phyloP scores from a whole-genome alignment of 495 filamentous ascomycete species.

The Xylaria flabelliformis region DNA sequence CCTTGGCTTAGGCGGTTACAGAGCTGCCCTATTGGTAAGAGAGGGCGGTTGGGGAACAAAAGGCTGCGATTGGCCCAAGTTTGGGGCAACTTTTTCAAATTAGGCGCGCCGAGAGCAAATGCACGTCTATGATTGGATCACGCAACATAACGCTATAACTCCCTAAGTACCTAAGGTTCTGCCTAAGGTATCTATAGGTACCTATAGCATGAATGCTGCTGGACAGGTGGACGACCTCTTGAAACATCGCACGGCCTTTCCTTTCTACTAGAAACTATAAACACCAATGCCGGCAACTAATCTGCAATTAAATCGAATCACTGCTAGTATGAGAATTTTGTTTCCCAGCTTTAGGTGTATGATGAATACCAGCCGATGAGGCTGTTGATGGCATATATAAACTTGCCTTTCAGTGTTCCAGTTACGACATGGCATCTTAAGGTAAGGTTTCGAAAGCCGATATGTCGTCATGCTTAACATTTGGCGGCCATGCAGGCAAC shows the following conservation, averaged over 20 bases:
- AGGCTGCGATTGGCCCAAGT: constrained; percentile 31
- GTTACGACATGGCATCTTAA: constrained; percentile 9
- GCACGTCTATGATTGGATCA: constrained; percentile 34
- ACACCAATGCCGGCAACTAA: neutral
- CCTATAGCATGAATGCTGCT: neutral
- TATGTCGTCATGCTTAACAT: constrained; percentile 26
- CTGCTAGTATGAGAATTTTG: neutral
- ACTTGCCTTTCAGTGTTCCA: constrained; percentile 5
- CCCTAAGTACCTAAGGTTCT: no score
- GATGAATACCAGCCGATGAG: neutral
- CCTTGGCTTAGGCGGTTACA: constrained; percentile 35
- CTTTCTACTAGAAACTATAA: neutral
- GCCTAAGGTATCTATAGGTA: neutral
- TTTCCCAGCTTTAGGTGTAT: neutral
- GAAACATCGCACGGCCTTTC: neutral
- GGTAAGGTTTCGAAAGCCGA: constrained; percentile 27
- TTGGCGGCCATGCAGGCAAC: neutral
- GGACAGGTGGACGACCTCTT: neutral
- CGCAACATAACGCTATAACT: neutral
- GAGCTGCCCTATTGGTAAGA: constrained; percentile 19
- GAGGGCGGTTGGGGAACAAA: constrained; percentile 33
- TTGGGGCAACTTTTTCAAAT: constrained; percentile 31
- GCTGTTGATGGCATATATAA: neutral
- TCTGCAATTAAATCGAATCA: neutral
- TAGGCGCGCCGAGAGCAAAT: constrained; percentile 34